phyloP scores from a whole-genome alignment of 305 asterid genomes.

The Fraxinus xanthoxyloides region DNA sequence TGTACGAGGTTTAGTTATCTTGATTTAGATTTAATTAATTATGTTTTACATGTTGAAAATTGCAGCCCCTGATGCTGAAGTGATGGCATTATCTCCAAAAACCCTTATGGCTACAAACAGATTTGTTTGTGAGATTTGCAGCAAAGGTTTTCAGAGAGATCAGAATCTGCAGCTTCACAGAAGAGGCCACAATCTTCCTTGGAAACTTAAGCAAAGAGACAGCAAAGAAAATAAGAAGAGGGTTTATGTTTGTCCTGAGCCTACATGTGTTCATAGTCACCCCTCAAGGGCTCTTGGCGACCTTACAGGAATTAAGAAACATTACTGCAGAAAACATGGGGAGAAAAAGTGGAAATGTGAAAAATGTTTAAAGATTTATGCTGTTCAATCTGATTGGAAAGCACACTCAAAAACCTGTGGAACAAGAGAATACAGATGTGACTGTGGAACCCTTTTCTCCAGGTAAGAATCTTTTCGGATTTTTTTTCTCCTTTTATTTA shows the following conservation, averaged over 20 bases:
- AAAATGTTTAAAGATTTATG: slow-evolving; percentile 71
- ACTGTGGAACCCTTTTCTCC: slow-evolving; percentile 85
- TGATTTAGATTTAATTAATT: neutral
- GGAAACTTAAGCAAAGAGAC: slow-evolving; percentile 80
- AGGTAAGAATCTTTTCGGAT: slow-evolving; percentile 38
- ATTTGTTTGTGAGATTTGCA: slow-evolving; percentile 80
- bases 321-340: slow-evolving; percentile 79
- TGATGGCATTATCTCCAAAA: slow-evolving; percentile 72
- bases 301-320: slow-evolving; percentile 85
- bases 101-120: slow-evolving; percentile 72
- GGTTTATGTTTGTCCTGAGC: slow-evolving; percentile 79
- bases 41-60: neutral
- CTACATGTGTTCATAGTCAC: slow-evolving; percentile 71
- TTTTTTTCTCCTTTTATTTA: neutral
- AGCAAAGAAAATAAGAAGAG: slow-evolving; percentile 57
- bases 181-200: slow-evolving; percentile 87
- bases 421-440: slow-evolving; percentile 75
- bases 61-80: slow-evolving; percentile 84
- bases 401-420: slow-evolving; percentile 87
- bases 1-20: neutral
- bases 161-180: slow-evolving; percentile 87
- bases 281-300: slow-evolving; percentile 85
- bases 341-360: slow-evolving; percentile 91
- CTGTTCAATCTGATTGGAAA: slow-evolving; percentile 88
- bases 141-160: slow-evolving; percentile 88